These are phyloP conservation scores for Pelargonium australe DNA, from an alignment of 441 rosid species.

Conservation along the genomic window DNA sequence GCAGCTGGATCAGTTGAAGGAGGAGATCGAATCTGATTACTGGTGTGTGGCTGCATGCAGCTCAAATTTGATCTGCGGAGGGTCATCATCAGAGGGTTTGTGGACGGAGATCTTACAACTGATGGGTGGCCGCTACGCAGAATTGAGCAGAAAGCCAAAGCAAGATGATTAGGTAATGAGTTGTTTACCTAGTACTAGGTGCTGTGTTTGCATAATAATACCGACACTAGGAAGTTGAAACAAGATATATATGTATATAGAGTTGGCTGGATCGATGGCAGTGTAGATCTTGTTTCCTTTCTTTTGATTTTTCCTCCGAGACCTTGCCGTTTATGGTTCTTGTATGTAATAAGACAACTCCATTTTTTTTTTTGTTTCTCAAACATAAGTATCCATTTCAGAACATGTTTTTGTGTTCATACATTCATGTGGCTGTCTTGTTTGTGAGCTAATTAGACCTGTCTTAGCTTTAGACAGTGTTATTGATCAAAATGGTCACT, in stretches of 20 bases:
- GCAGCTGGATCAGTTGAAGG: slow-evolving; percentile 82
- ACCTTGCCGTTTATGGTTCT: too few relatives aligned
- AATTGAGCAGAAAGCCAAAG: slow-evolving; percentile 85
- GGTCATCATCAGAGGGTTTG: slow-evolving; percentile 48
- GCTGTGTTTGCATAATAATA: background rate
- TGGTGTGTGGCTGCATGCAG: slow-evolving; percentile 90
- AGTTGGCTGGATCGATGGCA: background rate
- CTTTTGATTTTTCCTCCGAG: too few relatives aligned
- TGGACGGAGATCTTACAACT: slow-evolving; percentile 89
- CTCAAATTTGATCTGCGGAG: slow-evolving; percentile 56
- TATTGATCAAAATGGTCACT: too few relatives aligned
- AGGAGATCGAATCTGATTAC: slow-evolving; percentile 70
- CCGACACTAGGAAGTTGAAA: background rate
- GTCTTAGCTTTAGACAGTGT: too few relatives aligned
- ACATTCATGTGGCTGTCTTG: too few relatives aligned
- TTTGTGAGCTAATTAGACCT: too few relatives aligned
- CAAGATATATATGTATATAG: background rate
- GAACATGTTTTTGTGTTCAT: too few relatives aligned
- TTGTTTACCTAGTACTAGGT: background rate
- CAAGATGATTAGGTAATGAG: slow-evolving; percentile 51
- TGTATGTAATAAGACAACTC: too few relatives aligned
- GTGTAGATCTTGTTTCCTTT: too few relatives aligned
- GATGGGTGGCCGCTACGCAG: slow-evolving; percentile 87
- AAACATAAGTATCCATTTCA: too few relatives aligned
- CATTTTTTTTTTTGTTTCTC: too few relatives aligned